phyloP scores from a whole-genome alignment of 2,329 filamentous ascomycete species.

The Lasiodiplodia sp. region DNA sequence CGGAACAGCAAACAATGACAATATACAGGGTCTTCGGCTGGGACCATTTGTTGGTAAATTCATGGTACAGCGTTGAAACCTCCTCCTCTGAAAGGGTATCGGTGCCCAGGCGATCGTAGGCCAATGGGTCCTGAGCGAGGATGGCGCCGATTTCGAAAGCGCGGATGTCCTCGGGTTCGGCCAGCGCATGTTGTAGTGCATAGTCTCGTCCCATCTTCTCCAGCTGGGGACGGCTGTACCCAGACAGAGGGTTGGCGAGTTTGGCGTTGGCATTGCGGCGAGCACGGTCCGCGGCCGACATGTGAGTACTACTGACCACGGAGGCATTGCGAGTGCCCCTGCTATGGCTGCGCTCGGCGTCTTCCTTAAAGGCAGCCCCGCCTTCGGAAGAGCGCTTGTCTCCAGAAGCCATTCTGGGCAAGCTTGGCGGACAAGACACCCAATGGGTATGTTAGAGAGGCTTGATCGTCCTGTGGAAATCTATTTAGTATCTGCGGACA shows the following conservation, averaged over 20 bases:
- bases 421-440: slow-evolving; percentile 7
- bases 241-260: slow-evolving; percentile 61
- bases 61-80: slow-evolving; percentile 62
- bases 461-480: background rate
- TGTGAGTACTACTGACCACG: slow-evolving; percentile 30
- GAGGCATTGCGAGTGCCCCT: slow-evolving; percentile 33
- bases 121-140: slow-evolving; percentile 38
- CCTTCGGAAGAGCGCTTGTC: slow-evolving; percentile 31
- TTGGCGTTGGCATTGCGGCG: slow-evolving; percentile 55
- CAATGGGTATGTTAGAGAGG: background rate
- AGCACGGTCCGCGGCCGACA: slow-evolving; percentile 47
- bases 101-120: slow-evolving; percentile 33
- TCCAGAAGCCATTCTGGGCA: slow-evolving; percentile 21
- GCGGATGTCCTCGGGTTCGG: slow-evolving; percentile 41
- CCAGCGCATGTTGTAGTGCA: slow-evolving; percentile 59
- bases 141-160: slow-evolving; percentile 42
- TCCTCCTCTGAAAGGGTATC: slow-evolving; percentile 65
- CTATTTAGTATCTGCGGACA: background rate
- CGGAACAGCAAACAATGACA: slow-evolving; percentile 71
- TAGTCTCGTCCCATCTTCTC: slow-evolving; percentile 65
- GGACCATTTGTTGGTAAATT: slow-evolving; percentile 72
- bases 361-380: slow-evolving; percentile 32
- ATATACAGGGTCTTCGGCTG: slow-evolving; percentile 72
- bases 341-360: slow-evolving; percentile 17
- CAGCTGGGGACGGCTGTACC: slow-evolving; percentile 59